These are phyloP conservation scores for Rhodamnia rubescens DNA, from an alignment of 345 rosid genomes.

Conservation along the genomic window DNA sequence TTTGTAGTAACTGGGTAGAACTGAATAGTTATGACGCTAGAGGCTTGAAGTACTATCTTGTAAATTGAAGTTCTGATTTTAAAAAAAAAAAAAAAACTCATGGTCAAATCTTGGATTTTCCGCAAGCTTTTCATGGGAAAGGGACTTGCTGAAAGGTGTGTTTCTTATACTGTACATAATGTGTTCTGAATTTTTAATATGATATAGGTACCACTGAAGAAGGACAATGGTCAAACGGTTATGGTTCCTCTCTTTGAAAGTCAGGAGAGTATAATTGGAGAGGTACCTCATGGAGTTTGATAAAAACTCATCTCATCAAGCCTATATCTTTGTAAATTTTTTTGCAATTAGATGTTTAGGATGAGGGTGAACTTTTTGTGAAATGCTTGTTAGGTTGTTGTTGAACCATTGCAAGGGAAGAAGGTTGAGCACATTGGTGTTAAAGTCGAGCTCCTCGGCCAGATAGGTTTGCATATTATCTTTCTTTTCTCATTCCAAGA, in stretches of 20 bases:
- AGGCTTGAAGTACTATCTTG: background rate
- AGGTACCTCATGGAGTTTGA: conserved; percentile 16
- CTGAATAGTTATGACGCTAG: background rate
- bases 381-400: conserved; percentile 32
- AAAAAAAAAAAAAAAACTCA: background rate
- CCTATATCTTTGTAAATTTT: background rate
- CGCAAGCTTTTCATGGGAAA: background rate
- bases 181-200: background rate
- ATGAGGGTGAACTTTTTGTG: background rate
- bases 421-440: conserved; percentile 92
- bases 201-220: conserved; percentile 35
- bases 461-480: conserved; percentile 49
- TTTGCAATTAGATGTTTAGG: background rate
- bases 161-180: background rate
- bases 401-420: conserved; percentile 87
- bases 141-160: background rate
- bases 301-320: background rate
- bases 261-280: conserved; percentile 42
- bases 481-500: background rate
- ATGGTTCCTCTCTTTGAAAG: conserved; percentile 47
- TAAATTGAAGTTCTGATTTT: background rate
- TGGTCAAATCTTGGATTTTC: background rate
- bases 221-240: conserved; percentile 40
- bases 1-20: background rate
- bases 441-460: conserved; percentile 94